Percentiles rank a stretch among this genome's conserved stretches.
phyloP scores from a whole-genome alignment of 192 early-diverging fungal species.

The Backusella westeae region DNA sequence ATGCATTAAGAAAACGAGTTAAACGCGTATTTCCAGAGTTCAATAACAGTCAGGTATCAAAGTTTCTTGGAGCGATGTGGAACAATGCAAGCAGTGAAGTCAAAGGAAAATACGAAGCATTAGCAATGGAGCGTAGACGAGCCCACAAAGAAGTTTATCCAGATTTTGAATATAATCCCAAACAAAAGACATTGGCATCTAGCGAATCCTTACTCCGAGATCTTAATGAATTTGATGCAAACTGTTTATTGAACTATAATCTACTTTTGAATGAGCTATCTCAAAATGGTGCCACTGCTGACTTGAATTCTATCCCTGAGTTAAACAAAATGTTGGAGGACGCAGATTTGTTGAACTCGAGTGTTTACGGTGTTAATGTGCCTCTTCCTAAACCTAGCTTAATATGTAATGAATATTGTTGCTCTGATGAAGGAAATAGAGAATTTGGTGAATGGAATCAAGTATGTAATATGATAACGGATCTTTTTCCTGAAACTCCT shows the following conservation, averaged over 20 bases:
- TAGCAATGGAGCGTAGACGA: not conserved
- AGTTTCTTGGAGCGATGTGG: slow-evolving; percentile 9
- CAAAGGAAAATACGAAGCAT: not conserved
- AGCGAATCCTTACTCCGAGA: not conserved
- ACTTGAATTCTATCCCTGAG: not conserved
- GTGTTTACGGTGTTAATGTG: not conserved
- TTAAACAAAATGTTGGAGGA: not conserved
- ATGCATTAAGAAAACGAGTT: not conserved
- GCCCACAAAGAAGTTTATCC: not conserved
- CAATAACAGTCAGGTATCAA: not conserved
- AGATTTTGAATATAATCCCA: not conserved
- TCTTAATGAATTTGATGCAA: not conserved
- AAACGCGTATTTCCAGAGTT: not conserved
- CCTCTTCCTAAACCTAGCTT: not conserved
- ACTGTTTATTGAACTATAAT: not conserved
- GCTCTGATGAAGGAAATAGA: not conserved
- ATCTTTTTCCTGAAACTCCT: not conserved
- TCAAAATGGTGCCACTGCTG: not conserved
- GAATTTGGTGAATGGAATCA: not conserved
- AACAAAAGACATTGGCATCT: not conserved
- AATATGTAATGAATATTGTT: not conserved
- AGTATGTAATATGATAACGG: not conserved
- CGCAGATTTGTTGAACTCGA: not conserved
- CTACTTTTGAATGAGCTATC: not conserved
- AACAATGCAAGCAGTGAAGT: not conserved